Evolutionary conservation across 495 filamentous ascomycete genomes (phyloP), one percentile per base, ranked within the genome.

Genomic region (Penicillium steckii): DNA sequence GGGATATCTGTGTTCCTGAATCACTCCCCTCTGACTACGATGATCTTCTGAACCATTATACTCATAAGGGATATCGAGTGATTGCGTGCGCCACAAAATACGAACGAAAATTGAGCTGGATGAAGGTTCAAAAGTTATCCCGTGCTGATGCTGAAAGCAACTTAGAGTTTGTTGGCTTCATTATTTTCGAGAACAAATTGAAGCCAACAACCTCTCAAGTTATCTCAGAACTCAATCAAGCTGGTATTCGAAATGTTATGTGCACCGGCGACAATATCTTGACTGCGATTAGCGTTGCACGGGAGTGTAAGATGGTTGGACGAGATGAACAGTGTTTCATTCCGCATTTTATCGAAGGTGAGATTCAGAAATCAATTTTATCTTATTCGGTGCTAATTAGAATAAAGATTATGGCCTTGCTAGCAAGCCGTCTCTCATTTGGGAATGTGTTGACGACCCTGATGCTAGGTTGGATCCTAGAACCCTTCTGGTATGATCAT

Each of bases 221-320:
- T 24, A 85, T 99, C 38, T 74, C 86, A 30, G 90, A 97, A 67
- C 81, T 99, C n/a, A 81, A 81, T 10, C 72, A 85, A 40, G 93
- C 95, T 9, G 86, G 86, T 22, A 96, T 99, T 56, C 85, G 90
- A 22, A 88, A 86, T 27, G 83, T 96, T 47, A 99, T 99, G 95
- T 95, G 94, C 56, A 99, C 95, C 1, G 95, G 95, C 44, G 95
- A 99, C 73, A 99, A 99, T 52, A 97, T 99, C 50, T 77, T 97
- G 35, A 99, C 95, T 13, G 95, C 95, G 13, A 88, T 99, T 58
- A 96, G 92, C 64, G 95, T 99, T 53, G 94, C 93, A 5, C 84
- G 91, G 59, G 92, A 99, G 65, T 97, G 94, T 69, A 79, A 84
- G 48, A 76, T 99, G 50, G 84, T 99, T 47, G 84, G 89, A 53